Conservation (phyloP, 2,329 filamentous ascomycete species). For the Botrytis paeoniae region DNA sequence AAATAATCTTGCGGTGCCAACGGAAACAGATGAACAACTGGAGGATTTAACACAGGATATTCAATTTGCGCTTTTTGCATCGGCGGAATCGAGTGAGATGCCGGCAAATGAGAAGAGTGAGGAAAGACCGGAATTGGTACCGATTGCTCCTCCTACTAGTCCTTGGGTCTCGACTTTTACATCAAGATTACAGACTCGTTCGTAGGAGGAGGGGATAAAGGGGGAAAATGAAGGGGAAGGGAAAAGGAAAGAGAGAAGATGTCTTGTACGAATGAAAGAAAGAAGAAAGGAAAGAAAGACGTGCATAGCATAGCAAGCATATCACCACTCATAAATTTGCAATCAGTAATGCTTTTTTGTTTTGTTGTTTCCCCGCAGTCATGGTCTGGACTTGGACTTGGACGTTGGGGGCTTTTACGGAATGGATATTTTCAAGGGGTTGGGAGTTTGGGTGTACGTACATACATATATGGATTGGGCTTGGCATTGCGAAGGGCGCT, state of each 20-base stretch:
- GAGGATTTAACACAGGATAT: constrained; percentile 12
- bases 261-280: neutral
- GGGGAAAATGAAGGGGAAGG: neutral
- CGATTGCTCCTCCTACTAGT: constrained; percentile 1
- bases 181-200: constrained; percentile 3
- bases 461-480: too few relatives aligned
- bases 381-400: neutral
- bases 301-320: neutral
- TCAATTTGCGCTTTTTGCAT: constrained; percentile 3
- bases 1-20: neutral
- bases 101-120: neutral
- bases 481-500: neutral
- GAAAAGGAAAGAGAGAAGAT: neutral
- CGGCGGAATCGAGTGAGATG: neutral
- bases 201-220: neutral
- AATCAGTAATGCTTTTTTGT: neutral
- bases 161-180: constrained; percentile 7
- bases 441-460: too few relatives aligned
- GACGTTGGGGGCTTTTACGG: neutral
- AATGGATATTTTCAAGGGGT: neutral
- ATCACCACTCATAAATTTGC: constrained; percentile 10
- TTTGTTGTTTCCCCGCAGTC: neutral
- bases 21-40: constrained; percentile 1
- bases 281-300: neutral
- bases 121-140: neutral